Conservation (phyloP, 2,329 filamentous ascomycete genomes). For the Malbranchea cinnamomea region DNA sequence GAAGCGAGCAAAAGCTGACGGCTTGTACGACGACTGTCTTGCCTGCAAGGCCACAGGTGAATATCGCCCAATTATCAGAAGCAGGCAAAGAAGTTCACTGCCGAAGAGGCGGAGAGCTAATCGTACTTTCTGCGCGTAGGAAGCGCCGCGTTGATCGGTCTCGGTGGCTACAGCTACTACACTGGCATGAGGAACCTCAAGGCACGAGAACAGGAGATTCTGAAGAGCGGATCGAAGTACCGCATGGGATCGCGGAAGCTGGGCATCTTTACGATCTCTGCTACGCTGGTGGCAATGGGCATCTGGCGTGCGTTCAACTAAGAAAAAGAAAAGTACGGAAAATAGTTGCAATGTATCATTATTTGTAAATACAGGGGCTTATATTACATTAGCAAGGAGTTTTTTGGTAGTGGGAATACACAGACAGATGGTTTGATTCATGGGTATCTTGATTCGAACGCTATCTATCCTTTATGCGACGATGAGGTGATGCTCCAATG, state of each 20-base stretch:
- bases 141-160: slow-evolving; percentile 57
- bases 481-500: too few relatives aligned
- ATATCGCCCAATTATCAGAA: slow-evolving; percentile 16
- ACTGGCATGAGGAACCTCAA: slow-evolving; percentile 59
- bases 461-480: too few relatives aligned
- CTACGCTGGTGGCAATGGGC: slow-evolving; percentile 54
- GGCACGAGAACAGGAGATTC: slow-evolving; percentile 44
- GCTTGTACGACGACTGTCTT: slow-evolving; percentile 50
- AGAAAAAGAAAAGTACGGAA: slow-evolving; percentile 12
- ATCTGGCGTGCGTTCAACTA: slow-evolving; percentile 43
- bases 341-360: slow-evolving; percentile 4
- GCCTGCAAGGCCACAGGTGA: slow-evolving; percentile 58
- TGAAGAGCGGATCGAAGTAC: slow-evolving; percentile 54
- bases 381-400: too few relatives aligned
- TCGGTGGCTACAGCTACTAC: slow-evolving; percentile 63
- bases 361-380: too few relatives aligned
- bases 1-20: slow-evolving; percentile 37
- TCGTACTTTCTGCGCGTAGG: slow-evolving; percentile 6
- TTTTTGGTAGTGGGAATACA: too few relatives aligned
- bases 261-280: slow-evolving; percentile 53
- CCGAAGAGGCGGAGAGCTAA: neutral
- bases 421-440: slow-evolving; percentile 2
- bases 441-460: neutral
- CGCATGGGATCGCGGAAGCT: slow-evolving; percentile 55
- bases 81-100: too few relatives aligned